Conservation (phyloP, 2,329 filamentous ascomycete species). For the Aaosphaeria arxii region DNA sequence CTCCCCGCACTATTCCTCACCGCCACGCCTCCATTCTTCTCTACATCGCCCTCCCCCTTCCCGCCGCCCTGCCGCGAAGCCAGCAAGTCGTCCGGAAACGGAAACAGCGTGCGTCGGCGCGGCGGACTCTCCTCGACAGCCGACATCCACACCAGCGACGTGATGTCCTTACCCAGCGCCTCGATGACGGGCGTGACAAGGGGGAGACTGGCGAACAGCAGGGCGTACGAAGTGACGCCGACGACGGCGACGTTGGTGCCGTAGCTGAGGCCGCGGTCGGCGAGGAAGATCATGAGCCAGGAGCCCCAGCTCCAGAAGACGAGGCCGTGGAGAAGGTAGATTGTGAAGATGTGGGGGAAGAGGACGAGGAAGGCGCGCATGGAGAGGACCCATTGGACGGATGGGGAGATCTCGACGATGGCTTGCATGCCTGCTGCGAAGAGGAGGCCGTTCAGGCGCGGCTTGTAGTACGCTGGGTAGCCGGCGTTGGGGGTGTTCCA, state of each 20-base stretch:
- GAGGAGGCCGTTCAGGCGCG: constrained; percentile 43
- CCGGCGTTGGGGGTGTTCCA: constrained; percentile 29
- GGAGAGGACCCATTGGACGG: constrained; percentile 42
- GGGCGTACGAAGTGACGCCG: constrained; percentile 34
- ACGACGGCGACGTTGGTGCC: constrained; percentile 34
- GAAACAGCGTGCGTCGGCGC: constrained; percentile 29
- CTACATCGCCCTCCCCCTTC: constrained; percentile 3
- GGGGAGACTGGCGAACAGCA: constrained; percentile 31
- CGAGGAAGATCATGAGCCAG: constrained; percentile 36
- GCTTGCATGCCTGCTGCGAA: constrained; percentile 40
- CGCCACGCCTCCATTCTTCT: neutral
- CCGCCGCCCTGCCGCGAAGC: neutral
- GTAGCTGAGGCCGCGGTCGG: constrained; percentile 26
- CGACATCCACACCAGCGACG: constrained; percentile 33
- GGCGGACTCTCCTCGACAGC: constrained; percentile 34
- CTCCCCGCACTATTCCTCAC: too few relatives aligned
- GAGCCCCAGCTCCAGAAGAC: constrained; percentile 45
- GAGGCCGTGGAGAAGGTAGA: constrained; percentile 49
- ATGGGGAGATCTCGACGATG: constrained; percentile 32
- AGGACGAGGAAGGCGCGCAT: constrained; percentile 39
- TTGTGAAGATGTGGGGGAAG: constrained; percentile 50
- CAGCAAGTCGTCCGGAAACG: constrained; percentile 22
- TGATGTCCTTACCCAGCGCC: constrained; percentile 39
- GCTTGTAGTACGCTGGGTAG: constrained; percentile 45
- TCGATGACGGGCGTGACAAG: constrained; percentile 39